Evolutionary conservation across 2,329 filamentous ascomycete genomes (phyloP).

Genomic region (Sporothrix humicola): DNA sequence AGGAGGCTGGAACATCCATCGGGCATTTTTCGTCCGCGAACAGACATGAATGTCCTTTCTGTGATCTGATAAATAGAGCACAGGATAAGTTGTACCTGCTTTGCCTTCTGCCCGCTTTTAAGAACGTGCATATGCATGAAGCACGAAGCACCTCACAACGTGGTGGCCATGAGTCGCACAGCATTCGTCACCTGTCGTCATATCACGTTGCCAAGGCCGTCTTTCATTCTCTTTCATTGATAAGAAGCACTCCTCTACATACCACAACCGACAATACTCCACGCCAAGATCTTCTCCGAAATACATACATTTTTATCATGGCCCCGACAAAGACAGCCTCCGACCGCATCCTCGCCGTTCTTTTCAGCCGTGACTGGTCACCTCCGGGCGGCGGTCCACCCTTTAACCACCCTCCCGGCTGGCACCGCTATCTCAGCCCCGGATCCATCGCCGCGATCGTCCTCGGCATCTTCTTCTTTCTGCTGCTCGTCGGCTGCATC

Average conservation of each 20-base stretch:
- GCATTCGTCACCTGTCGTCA: background rate
- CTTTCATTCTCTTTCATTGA: background rate
- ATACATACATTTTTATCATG: background rate
- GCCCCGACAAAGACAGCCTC: background rate
- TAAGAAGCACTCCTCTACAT: background rate
- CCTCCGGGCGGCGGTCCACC: background rate
- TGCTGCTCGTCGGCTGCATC: conserved; percentile 25
- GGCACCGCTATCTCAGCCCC: conserved; percentile 12
- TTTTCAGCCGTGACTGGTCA: conserved; percentile 6
- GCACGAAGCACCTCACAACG: no score
- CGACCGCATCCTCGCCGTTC: background rate
- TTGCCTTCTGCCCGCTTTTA: background rate
- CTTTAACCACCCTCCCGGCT: background rate
- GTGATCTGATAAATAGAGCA: conserved; percentile 2
- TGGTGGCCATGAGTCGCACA: background rate
- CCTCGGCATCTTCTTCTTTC: conserved; percentile 22
- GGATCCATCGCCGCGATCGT: conserved; percentile 27
- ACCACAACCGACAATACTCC: background rate
- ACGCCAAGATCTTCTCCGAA: background rate
- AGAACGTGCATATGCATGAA: conserved; percentile 14
- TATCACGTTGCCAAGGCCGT: background rate
- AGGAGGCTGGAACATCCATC: conserved; percentile 23
- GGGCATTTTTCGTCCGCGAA: background rate
- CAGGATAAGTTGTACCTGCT: background rate
- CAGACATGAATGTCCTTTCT: background rate